Evolutionary conservation across 2,329 filamentous ascomycete species (phyloP).

Genomic region (Coleophoma cylindrospora): DNA sequence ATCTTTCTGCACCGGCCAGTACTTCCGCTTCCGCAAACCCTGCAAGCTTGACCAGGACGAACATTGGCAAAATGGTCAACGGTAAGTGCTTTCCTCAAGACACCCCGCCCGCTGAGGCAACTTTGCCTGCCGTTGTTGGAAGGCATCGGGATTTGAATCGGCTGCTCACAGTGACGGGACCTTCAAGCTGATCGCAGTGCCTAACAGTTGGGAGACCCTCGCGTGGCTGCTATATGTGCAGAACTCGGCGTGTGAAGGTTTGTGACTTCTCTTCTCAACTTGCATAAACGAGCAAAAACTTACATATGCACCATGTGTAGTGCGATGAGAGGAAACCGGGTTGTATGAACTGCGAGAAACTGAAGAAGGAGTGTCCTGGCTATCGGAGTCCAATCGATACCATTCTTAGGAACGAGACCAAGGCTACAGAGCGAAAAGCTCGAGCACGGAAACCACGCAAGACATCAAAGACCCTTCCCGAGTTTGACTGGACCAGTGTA

Average conservation of each 20-base stretch:
- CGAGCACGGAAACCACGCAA: conserved; percentile 33
- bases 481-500: neutral
- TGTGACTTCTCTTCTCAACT: conserved; percentile 12
- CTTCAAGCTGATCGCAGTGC: no score
- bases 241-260: conserved; percentile 66
- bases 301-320: conserved; percentile 29
- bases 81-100: conserved; percentile 14
- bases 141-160: no score
- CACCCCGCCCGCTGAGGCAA: no score
- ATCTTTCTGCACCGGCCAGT: neutral
- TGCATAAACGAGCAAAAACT: neutral
- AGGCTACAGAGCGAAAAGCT: conserved; percentile 56
- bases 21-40: neutral
- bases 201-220: conserved; percentile 48
- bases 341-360: conserved; percentile 58
- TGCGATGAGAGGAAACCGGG: conserved; percentile 60
- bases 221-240: conserved; percentile 65
- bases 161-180: no score
- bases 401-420: conserved; percentile 64
- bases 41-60: neutral
- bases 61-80: conserved; percentile 48
- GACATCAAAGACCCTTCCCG: neutral
- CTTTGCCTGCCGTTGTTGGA: no score
- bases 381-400: conserved; percentile 65
- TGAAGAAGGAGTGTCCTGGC: conserved; percentile 53